phyloP scores from a whole-genome alignment of 164 flowering plant species.

The Malania oleifera region DNA sequence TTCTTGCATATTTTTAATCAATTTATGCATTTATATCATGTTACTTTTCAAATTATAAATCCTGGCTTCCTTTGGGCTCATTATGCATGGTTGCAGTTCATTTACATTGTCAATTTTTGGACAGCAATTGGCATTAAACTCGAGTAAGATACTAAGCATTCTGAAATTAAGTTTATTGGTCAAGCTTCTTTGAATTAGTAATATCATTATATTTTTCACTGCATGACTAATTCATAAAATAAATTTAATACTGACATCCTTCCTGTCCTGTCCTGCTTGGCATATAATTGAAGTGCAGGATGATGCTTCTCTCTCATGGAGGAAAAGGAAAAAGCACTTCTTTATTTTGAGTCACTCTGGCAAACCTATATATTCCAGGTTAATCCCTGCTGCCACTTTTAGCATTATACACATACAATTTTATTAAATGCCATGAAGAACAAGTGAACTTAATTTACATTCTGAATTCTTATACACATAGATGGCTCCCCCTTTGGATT shows the following conservation, averaged over 20 bases:
- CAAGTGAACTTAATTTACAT: neutral
- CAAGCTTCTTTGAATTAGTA: too few species aligned
- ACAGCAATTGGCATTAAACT: neutral
- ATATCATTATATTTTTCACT: neutral
- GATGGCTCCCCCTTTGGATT: too few species aligned
- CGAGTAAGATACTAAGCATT: neutral
- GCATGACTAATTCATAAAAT: neutral
- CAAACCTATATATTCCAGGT: conserved; percentile 98
- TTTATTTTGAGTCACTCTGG: conserved; percentile 91
- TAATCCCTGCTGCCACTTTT: conserved; percentile 2
- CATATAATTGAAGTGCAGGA: conserved; percentile 67
- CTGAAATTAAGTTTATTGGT: neutral
- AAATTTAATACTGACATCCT: neutral
- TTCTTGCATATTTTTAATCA: too few species aligned
- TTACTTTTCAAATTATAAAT: too few species aligned
- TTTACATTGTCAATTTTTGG: neutral
- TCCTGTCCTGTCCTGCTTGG: conserved; percentile 9
- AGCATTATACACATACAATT: neutral
- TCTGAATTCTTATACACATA: too few species aligned
- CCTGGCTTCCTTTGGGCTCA: neutral
- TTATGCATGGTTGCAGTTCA: neutral
- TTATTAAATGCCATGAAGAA: neutral
- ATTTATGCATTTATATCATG: too few species aligned
- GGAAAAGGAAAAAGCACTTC: conserved; percentile 96
- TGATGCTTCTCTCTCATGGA: conserved; percentile 96